phyloP scores from a whole-genome alignment of 768 basidiomycete species.

The Leccinum pellstonianum region DNA sequence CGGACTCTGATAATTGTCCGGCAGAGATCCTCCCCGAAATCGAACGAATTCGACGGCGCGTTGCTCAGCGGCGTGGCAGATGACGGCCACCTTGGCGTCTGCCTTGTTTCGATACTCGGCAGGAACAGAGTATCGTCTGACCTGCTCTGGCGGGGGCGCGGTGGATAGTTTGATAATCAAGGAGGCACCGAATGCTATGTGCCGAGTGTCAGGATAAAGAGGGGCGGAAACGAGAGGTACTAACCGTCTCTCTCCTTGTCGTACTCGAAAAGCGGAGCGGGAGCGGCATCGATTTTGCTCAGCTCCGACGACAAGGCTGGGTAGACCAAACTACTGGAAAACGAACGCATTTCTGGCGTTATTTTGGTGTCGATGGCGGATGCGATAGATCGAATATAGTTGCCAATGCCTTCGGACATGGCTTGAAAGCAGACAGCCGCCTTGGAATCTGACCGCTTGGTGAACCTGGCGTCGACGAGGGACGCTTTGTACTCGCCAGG shows the following conservation, averaged over 20 bases:
- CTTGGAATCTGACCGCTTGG: slow-evolving; percentile 65
- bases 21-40: slow-evolving; percentile 45
- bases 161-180: slow-evolving; percentile 43
- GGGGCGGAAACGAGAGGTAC: slow-evolving; percentile 4
- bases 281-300: slow-evolving; percentile 38
- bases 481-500: slow-evolving; percentile 53
- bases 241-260: slow-evolving; percentile 52
- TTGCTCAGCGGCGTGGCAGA: slow-evolving; percentile 49
- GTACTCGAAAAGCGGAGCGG: slow-evolving; percentile 42
- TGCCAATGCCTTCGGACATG: slow-evolving; percentile 59
- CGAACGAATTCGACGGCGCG: slow-evolving; percentile 61
- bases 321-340: slow-evolving; percentile 45
- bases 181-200: slow-evolving; percentile 54
- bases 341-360: slow-evolving; percentile 43
- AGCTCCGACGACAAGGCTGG: slow-evolving; percentile 48
- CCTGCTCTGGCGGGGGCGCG: slow-evolving; percentile 32
- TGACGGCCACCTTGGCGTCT: slow-evolving; percentile 62
- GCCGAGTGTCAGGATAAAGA: neutral
- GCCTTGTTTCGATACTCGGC: slow-evolving; percentile 53
- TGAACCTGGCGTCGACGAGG: slow-evolving; percentile 62
- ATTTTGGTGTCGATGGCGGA: slow-evolving; percentile 46
- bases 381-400: slow-evolving; percentile 49
- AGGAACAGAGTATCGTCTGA: slow-evolving; percentile 45
- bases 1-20: slow-evolving; percentile 41
- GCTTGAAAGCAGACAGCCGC: slow-evolving; percentile 64